A percentile compares a stretch with the other conserved stretches of the same genome.
These are phyloP conservation scores for Hibiscus mutabilis DNA, from an alignment of 345 rosid species.

Conservation along the genomic window DNA sequence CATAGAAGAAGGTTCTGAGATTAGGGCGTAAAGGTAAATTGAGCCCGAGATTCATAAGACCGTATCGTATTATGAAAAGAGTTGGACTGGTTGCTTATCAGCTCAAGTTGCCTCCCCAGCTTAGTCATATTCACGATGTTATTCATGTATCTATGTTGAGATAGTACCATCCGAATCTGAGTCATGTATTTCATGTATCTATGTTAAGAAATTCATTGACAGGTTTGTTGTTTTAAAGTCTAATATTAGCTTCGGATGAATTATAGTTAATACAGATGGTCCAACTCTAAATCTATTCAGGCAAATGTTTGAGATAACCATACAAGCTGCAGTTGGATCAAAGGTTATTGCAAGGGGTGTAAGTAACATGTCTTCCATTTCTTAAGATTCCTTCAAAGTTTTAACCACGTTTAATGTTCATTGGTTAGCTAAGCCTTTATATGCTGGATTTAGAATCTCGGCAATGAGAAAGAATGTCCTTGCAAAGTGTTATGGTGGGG, in stretches of 20 bases:
- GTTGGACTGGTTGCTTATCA: too few species aligned
- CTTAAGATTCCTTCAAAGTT: background rate
- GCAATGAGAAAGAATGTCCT: slow-evolving; percentile 98
- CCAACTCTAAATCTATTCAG: slow-evolving; percentile 33
- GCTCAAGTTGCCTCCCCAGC: too few species aligned
- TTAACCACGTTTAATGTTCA: background rate
- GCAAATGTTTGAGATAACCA: slow-evolving; percentile 95
- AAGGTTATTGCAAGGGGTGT: slow-evolving; percentile 93
- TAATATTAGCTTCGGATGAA: slow-evolving; percentile 5
- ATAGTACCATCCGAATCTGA: too few species aligned
- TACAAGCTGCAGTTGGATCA: slow-evolving; percentile 95
- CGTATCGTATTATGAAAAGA: too few species aligned
- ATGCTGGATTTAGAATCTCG: slow-evolving; percentile 43
- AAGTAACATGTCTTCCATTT: slow-evolving; percentile 19
- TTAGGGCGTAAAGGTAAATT: too few species aligned
- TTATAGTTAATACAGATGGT: background rate
- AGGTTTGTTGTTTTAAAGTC: slow-evolving; percentile 29
- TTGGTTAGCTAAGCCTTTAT: slow-evolving; percentile 2
- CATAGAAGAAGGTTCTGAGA: too few species aligned
- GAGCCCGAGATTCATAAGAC: too few species aligned
- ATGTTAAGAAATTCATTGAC: slow-evolving; percentile 76
- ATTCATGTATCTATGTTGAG: too few species aligned
- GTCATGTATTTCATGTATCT: too few species aligned
- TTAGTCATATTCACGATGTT: too few species aligned
- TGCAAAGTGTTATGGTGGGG: slow-evolving; percentile 98